Evolutionary conservation across 768 basidiomycete species (phyloP).

Genomic region (Lactarius sanguifluus): DNA sequence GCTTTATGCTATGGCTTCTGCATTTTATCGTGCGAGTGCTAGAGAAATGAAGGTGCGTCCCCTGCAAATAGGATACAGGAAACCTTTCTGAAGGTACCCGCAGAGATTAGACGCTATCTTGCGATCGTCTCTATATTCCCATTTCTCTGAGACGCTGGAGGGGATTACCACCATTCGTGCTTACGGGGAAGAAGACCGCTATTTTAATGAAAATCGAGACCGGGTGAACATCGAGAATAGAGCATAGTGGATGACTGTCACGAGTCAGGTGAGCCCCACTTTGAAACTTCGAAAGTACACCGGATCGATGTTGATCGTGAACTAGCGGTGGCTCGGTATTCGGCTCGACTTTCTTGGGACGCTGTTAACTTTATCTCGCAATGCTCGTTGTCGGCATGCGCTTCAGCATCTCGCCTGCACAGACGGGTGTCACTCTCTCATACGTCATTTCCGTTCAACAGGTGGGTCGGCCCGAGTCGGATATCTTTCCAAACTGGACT

Average conservation of each 20-base stretch:
- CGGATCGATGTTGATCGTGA: conserved; percentile 44
- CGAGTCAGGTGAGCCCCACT: conserved; percentile 29
- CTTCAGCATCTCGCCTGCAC: conserved; percentile 72
- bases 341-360: conserved; percentile 87
- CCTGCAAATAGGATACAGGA: neutral
- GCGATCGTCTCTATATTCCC: conserved; percentile 85
- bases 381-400: conserved; percentile 75
- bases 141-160: conserved; percentile 88
- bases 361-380: conserved; percentile 63
- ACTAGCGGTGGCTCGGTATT: conserved; percentile 79
- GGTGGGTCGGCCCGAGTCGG: conserved; percentile 36
- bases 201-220: conserved; percentile 68
- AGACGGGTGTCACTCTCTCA: conserved; percentile 74
- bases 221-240: conserved; percentile 85
- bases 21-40: conserved; percentile 83
- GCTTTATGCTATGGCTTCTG: conserved; percentile 70
- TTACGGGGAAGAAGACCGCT: conserved; percentile 77
- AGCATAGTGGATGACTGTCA: conserved; percentile 84
- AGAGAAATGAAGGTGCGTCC: conserved; percentile 71
- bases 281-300: no score
- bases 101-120: conserved; percentile 78
- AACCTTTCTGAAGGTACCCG: conserved; percentile 9
- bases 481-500: neutral
- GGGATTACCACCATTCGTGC: conserved; percentile 88
- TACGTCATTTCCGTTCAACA: conserved; percentile 82